Percentiles rank a stretch among this genome's conserved stretches.
phyloP scores from a whole-genome alignment of 305 asterid species.

The Fraxinus xanthoxyloides region DNA sequence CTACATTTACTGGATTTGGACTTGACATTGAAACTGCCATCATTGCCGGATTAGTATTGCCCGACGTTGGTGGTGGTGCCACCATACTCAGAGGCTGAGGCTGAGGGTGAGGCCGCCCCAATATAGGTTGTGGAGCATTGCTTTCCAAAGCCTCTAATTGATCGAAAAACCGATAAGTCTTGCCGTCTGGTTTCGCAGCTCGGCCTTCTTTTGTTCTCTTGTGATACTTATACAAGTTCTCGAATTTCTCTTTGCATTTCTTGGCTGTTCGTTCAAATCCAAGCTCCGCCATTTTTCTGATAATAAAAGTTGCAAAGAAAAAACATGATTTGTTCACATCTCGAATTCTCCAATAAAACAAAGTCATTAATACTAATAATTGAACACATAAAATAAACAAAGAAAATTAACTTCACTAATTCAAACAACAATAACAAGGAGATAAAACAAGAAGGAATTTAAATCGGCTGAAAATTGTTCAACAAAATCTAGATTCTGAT shows the following conservation, averaged over 20 bases:
- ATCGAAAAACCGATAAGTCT: constrained; percentile 76
- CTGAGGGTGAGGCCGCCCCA: constrained; percentile 23
- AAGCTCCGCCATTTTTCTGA: constrained; percentile 89
- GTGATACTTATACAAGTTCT: constrained; percentile 89
- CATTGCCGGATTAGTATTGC: not conserved
- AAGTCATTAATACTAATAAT: constrained; percentile 9
- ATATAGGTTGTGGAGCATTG: constrained; percentile 30
- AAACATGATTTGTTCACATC: constrained; percentile 16
- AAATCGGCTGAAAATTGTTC: not conserved
- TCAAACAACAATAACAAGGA: constrained; percentile 17
- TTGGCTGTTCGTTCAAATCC: constrained; percentile 77
- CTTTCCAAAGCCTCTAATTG: constrained; percentile 70
- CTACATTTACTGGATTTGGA: constrained; percentile 43
- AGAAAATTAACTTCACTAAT: constrained; percentile 25
- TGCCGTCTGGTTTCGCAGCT: constrained; percentile 77
- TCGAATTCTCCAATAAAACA: constrained; percentile 25
- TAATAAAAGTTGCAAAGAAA: not conserved
- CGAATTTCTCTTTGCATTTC: constrained; percentile 96
- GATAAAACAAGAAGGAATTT: constrained; percentile 13
- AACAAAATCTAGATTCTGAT: not conserved
- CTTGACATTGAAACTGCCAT: constrained; percentile 47
- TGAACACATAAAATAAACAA: constrained; percentile 32
- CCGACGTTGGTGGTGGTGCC: constrained; percentile 25
- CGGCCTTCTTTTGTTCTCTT: constrained; percentile 91
- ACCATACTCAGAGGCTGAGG: constrained; percentile 21